Evolutionary conservation across 225 moss, liverwort and hornwort species (phyloP), one percentile per base, ranked within the genome.

Genomic region (Pseudisothecium myosuroides): DNA sequence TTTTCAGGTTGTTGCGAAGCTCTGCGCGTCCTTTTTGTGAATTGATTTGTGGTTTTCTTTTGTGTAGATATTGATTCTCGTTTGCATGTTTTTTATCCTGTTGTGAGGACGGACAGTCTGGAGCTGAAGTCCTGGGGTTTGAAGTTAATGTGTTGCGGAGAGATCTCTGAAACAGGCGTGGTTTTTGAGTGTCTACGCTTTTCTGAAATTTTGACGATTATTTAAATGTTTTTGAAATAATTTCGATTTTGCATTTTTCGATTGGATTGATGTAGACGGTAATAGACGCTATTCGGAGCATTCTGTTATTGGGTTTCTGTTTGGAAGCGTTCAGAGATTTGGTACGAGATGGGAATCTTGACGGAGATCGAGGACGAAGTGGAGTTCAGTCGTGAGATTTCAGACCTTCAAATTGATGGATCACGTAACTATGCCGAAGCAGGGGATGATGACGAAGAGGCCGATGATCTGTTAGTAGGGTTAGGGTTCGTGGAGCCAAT

Each of bases 401-500:
- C 86, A 29, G 79, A 52, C 12, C 91, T 93, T 63, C 91, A 74
- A 83, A 80, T 88, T 69, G 56, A 86, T n/a, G 87, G 83, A 80
- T 78, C 88, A 79, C 77, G 55, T 26, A 63, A 65, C 83, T 47
- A 64, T 39, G 29, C 67, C 15, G 95, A 88, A 62, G 84, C 75
- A n/a, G 92, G 83, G 17, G 92, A 85, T 7, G 92, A 93, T 27
- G 90, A 92, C 39, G 95, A 94, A 2, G 93, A 91, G 19, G 63
- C 85, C 7, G 92, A 96, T 31, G 94, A 93, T 68, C 87, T 90
- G 86, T 89, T 90, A 37, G 93, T 90, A 45, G 94, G 92, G 86
- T 93, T 92, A 91, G 96, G 96, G 50, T 97, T 96, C 68, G 88
- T 95, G 58, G 88, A 92, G 86, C 92, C 91, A 66, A 87, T 92